Conservation (phyloP, 2,329 filamentous ascomycete genomes). For the Rutstroemia sp. region DNA sequence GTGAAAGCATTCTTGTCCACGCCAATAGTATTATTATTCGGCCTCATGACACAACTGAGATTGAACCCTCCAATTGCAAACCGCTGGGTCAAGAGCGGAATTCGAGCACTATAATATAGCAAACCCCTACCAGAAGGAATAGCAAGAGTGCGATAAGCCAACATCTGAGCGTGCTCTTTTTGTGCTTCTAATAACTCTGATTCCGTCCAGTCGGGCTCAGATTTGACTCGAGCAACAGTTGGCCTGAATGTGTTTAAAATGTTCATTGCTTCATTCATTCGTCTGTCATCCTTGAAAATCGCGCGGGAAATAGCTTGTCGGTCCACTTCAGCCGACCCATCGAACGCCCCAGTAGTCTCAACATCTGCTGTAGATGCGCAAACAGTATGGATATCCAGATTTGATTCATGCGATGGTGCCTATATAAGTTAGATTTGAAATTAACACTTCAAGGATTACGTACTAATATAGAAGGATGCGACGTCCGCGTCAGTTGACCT, state of each 20-base stretch:
- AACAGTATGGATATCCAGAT: conserved; percentile 71
- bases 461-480: conserved; percentile 24
- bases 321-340: conserved; percentile 77
- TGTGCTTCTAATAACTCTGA: conserved; percentile 85
- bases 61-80: conserved; percentile 88
- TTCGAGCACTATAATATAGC: conserved; percentile 79
- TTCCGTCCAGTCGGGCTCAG: conserved; percentile 73
- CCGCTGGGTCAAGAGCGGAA: conserved; percentile 86
- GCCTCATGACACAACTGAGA: conserved; percentile 83
- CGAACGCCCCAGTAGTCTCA: conserved; percentile 51
- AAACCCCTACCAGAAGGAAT: conserved; percentile 82
- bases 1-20: conserved; percentile 82
- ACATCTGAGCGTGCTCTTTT: conserved; percentile 78
- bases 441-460: background rate
- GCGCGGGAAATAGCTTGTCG: conserved; percentile 75
- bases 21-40: conserved; percentile 85
- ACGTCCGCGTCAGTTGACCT: conserved; percentile 30
- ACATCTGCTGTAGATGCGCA: conserved; percentile 57
- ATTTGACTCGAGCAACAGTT: conserved; percentile 68
- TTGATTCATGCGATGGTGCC: conserved; percentile 56
- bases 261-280: conserved; percentile 76
- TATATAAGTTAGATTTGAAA: conserved; percentile 25
- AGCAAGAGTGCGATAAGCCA: conserved; percentile 81
- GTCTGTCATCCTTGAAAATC: conserved; percentile 86
- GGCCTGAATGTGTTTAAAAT: conserved; percentile 81